phyloP scores from a whole-genome alignment of 1,284 basidiomycete species.

The Cryptococcus floricola region DNA sequence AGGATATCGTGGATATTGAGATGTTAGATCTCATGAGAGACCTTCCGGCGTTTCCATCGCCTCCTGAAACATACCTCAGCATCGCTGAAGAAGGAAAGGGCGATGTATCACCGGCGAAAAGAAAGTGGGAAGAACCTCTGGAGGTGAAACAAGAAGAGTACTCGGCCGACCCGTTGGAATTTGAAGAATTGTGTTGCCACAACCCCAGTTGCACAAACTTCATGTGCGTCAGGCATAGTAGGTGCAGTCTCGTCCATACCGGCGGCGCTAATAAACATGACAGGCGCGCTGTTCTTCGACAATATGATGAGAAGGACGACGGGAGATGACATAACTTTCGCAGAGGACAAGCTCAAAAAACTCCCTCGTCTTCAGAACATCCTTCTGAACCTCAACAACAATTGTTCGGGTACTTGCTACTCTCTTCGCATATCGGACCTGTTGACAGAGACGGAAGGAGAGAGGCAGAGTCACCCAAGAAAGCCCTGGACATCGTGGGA shows the following conservation, averaged over 20 bases:
- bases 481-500: neutral
- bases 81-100: neutral
- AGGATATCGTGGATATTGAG: constrained; percentile 1
- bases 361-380: neutral
- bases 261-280: neutral
- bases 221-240: constrained; percentile 12
- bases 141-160: constrained; percentile 1
- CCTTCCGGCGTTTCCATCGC: constrained; percentile 11
- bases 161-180: neutral
- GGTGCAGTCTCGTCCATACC: neutral
- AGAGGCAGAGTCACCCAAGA: too few relatives aligned
- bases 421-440: too few relatives aligned
- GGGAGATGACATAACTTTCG: neutral
- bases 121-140: constrained; percentile 10
- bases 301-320: neutral
- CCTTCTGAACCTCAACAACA: neutral
- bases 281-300: neutral
- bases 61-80: neutral
- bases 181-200: constrained; percentile 3
- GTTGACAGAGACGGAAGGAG: too few relatives aligned
- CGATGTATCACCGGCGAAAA: neutral
- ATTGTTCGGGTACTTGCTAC: neutral
- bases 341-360: neutral
- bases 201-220: constrained; percentile 4
- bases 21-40: constrained; percentile 10